Base-by-base conservation (phyloP, 2,329 filamentous ascomycete species). In the Cercospora brassicicola region DNA sequence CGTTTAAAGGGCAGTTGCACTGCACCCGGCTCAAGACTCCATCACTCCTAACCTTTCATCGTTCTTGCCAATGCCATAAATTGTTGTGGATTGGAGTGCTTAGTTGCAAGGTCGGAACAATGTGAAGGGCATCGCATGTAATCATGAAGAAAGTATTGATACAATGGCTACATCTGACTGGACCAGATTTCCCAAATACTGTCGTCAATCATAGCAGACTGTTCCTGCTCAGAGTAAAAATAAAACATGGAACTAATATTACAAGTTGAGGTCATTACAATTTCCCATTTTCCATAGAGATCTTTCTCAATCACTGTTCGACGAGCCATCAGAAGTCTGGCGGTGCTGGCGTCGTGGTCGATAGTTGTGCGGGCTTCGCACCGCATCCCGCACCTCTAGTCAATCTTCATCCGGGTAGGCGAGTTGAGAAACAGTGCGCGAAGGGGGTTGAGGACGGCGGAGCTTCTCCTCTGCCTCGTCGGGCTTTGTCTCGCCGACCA, bases 191-290 rank as follows among this genome's bases (percentile, higher is more conserved):
- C 33, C 4, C 11, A 15, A 57, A 26, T 28, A 53, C 62, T 64
- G 51, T 64, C 62, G 62, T 64, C 61, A 57, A 64, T 42, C 51
- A 64, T 59, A 64, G 61, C 61, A 63, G 61, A 15, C 28, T 56
- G 45, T 39, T 64, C 30, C 62, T 64, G 62, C 62, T 59, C 31
- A 36, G 20, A 8, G 23, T 56, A 55, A 26, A 26, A n/a, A 28
- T 7, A n/a, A 55, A 15, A 9, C 20, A 3, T 28, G 48, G n/a
- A 55, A 55, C 20, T 57, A 64, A 48, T 53, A 55, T 53, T 63
- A 63, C 61, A 63, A 51, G 55, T 18, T 11, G 26, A 18, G 23
- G 33, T 62, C 59, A 30, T 62, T 30, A 45, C 39, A 51, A 51
- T 62, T 42, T 48, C 51, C 7, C 36, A 6, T 30, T 48, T 18